A percentile compares a stretch with the other conserved stretches of the same genome.
Conservation (phyloP, 1,139 yeast species). For the Candida sanyaensis region DNA sequence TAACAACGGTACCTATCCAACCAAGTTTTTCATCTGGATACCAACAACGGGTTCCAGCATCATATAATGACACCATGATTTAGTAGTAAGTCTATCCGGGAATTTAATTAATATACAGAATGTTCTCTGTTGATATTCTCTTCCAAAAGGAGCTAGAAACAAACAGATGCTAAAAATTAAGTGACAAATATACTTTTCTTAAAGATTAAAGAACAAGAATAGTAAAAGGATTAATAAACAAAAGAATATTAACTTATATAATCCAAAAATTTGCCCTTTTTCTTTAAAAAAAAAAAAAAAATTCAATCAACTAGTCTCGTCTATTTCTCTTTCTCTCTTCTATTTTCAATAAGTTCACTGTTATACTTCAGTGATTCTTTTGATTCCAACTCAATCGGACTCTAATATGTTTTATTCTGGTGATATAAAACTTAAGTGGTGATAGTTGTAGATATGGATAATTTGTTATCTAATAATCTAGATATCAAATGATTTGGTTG, state of each 20-base stretch:
- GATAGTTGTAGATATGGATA: background rate
- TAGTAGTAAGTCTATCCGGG: background rate
- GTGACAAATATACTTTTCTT: background rate
- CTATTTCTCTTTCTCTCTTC: background rate
- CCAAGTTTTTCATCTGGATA: constrained; percentile 85
- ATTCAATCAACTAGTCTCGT: constrained; percentile 1
- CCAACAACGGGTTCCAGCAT: constrained; percentile 81
- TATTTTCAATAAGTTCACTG: background rate
- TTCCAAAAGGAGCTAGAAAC: background rate
- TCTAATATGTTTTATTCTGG: background rate
- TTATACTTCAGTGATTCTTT: background rate
- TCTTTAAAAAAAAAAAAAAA: background rate
- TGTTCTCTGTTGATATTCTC: background rate
- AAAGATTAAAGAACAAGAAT: background rate
- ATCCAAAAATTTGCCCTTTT: background rate
- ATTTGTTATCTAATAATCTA: background rate
- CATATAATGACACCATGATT: constrained; percentile 23
- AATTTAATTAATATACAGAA: background rate
- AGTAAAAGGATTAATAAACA: background rate
- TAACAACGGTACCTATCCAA: constrained; percentile 88
- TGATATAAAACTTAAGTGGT: background rate
- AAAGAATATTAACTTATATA: background rate
- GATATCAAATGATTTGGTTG: constrained; percentile 1
- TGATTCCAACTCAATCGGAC: background rate
- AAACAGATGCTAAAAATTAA: background rate